Conservation (phyloP, 73 alveolate genomes). For the Paramecium pentaurelia region DNA sequence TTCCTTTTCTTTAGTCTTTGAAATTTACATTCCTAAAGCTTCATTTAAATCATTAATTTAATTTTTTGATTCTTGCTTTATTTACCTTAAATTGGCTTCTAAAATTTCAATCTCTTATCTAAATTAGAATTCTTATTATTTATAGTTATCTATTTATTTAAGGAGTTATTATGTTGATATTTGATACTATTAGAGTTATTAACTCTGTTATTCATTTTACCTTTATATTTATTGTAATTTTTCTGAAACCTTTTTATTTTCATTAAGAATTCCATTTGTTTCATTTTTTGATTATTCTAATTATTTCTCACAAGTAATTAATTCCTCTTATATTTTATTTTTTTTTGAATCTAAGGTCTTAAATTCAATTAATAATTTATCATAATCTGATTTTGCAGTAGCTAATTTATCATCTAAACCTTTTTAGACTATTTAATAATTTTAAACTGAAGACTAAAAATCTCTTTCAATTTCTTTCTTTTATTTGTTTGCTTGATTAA, state of each 20-base stretch:
- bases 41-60: not conserved
- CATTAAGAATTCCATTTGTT: not conserved
- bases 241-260: not conserved
- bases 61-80: not conserved
- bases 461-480: slow-evolving; percentile 14
- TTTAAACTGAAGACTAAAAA: not conserved
- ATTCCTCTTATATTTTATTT: slow-evolving; percentile 1
- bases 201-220: not conserved
- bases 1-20: not conserved
- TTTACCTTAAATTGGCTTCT: not conserved
- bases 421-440: not conserved
- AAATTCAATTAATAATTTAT: not conserved
- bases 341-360: not conserved
- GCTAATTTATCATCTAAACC: not conserved
- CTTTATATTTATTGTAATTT: not conserved
- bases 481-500: not conserved
- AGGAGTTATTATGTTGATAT: not conserved
- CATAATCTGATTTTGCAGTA: not conserved
- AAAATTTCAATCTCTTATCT: not conserved
- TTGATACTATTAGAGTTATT: not conserved
- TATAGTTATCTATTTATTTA: not conserved
- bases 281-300: not conserved
- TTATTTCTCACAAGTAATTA: not conserved
- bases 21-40: not conserved
- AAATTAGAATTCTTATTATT: slow-evolving; percentile 10